A percentile compares a stretch with the other conserved stretches of the same genome.
Evolutionary conservation across 1,139 yeast species (phyloP).

Genomic region (Sugiyamaella grinbergsii): DNA sequence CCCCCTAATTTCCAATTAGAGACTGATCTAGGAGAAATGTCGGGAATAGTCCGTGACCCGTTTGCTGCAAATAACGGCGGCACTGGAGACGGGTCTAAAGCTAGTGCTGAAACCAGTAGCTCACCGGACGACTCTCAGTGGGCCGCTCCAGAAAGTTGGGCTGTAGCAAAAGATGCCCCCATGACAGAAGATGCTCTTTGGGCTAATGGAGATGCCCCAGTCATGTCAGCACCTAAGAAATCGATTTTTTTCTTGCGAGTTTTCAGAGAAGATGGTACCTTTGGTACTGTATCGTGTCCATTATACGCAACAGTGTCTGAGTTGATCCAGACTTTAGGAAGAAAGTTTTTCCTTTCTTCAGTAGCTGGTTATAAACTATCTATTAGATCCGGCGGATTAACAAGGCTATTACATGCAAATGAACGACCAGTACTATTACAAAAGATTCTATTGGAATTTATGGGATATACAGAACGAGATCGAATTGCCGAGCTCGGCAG

Average conservation of each 20-base stretch:
- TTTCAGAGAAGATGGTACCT: constrained; percentile 78
- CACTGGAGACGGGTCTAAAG: constrained; percentile 4
- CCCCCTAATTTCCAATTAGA: constrained; percentile 41
- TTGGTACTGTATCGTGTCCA: constrained; percentile 75
- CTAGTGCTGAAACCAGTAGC: background rate
- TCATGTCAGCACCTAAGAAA: constrained; percentile 24
- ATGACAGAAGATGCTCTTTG: constrained; percentile 25
- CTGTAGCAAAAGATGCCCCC: constrained; percentile 44
- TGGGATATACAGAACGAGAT: constrained; percentile 81
- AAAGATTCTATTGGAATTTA: constrained; percentile 66
- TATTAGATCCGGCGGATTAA: constrained; percentile 76
- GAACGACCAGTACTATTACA: constrained; percentile 82
- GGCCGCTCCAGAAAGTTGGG: constrained; percentile 85
- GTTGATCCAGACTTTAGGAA: constrained; percentile 63
- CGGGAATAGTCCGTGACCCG: constrained; percentile 48
- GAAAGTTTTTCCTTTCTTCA: constrained; percentile 74
- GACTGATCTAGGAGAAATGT: constrained; percentile 54
- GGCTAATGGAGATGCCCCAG: constrained; percentile 22
- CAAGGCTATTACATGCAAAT: constrained; percentile 68
- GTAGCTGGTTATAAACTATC: constrained; percentile 75
- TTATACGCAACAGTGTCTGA: constrained; percentile 78
- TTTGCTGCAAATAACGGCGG: constrained; percentile 16
- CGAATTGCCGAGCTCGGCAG: constrained; percentile 78
- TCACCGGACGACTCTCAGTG: constrained; percentile 40
- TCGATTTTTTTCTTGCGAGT: constrained; percentile 59